These are phyloP conservation scores for Lophium mytilinum DNA, from an alignment of 495 filamentous ascomycete species.

Conservation along the genomic window DNA sequence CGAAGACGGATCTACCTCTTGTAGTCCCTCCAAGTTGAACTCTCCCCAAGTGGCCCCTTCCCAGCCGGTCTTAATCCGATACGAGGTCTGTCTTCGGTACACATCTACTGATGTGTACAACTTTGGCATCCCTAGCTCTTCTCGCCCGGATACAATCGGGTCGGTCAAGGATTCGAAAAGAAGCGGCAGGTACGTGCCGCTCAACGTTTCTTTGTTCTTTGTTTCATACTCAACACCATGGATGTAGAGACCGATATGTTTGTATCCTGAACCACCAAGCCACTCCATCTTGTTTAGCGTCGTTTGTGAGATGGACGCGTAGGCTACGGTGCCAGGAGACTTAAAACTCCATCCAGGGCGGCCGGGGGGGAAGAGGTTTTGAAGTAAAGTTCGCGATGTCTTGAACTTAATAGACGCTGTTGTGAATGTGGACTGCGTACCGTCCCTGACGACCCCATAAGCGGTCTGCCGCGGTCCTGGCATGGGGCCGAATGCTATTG, in stretches of 20 bases:
- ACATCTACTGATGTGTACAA: conserved; percentile 26
- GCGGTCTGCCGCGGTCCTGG: conserved; percentile 44
- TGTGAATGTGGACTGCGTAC: conserved; percentile 37
- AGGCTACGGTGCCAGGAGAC: conserved; percentile 41
- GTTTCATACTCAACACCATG: conserved; percentile 50
- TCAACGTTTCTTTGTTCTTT: conserved; percentile 39
- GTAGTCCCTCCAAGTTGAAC: conserved; percentile 36
- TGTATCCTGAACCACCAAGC: conserved; percentile 49
- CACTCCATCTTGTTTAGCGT: conserved; percentile 46
- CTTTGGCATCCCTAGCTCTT: conserved; percentile 49
- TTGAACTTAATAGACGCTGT: conserved; percentile 51
- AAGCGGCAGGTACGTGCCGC: conserved; percentile 47
- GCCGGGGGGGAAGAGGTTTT: conserved; percentile 44
- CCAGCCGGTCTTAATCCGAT: conserved; percentile 41
- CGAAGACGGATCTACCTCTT: conserved; percentile 28
- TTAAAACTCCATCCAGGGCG: conserved; percentile 37
- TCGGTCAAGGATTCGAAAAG: conserved; percentile 48
- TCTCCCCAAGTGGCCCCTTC: conserved; percentile 40
- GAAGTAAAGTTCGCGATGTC: conserved; percentile 49
- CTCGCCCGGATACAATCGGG: conserved; percentile 45
- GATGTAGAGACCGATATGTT: conserved; percentile 48
- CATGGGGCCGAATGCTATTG: conserved; percentile 50
- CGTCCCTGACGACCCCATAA: conserved; percentile 24
- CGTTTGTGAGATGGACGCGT: conserved; percentile 43
- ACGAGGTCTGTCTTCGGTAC: conserved; percentile 31